Percentiles rank a stretch among this genome's conserved stretches.
These are phyloP conservation scores for Rhodofomes roseus DNA, from an alignment of 1,284 basidiomycete species.

Conservation along the genomic window DNA sequence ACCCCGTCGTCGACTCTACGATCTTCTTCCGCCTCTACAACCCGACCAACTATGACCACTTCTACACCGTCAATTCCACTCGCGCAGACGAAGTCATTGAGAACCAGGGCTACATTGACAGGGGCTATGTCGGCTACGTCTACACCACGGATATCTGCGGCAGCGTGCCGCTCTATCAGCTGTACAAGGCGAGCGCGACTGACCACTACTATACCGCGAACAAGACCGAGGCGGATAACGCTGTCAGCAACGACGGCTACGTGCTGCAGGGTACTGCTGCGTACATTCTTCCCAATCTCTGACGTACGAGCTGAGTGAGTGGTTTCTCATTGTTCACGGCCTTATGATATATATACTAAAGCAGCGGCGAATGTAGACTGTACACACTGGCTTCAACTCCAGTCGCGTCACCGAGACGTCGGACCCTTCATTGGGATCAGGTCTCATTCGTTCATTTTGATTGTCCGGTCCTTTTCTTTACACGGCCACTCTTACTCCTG, in stretches of 20 bases:
- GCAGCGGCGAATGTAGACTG: too few species aligned
- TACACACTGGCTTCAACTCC: too few species aligned
- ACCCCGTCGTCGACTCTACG: not conserved
- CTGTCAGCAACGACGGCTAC: not conserved
- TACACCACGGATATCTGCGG: not conserved
- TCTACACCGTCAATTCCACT: constrained; percentile 1
- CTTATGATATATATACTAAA: too few species aligned
- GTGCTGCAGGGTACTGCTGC: not conserved
- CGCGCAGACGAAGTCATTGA: not conserved
- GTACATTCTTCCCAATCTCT: not conserved
- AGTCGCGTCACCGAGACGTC: too few species aligned
- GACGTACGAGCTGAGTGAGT: not conserved
- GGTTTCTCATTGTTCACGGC: too few species aligned
- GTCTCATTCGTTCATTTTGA: too few species aligned
- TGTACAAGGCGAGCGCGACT: not conserved
- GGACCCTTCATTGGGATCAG: too few species aligned
- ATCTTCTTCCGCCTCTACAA: constrained; percentile 2
- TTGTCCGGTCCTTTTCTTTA: too few species aligned
- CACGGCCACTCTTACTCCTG: too few species aligned
- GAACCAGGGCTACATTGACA: not conserved
- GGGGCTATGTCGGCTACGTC: not conserved
- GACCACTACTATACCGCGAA: constrained; percentile 6
- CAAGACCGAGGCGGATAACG: not conserved
- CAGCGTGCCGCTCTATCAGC: constrained; percentile 3
- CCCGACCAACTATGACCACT: not conserved